phyloP scores from a whole-genome alignment of 2,329 filamentous ascomycete species.

The Diaporthe sp. region DNA sequence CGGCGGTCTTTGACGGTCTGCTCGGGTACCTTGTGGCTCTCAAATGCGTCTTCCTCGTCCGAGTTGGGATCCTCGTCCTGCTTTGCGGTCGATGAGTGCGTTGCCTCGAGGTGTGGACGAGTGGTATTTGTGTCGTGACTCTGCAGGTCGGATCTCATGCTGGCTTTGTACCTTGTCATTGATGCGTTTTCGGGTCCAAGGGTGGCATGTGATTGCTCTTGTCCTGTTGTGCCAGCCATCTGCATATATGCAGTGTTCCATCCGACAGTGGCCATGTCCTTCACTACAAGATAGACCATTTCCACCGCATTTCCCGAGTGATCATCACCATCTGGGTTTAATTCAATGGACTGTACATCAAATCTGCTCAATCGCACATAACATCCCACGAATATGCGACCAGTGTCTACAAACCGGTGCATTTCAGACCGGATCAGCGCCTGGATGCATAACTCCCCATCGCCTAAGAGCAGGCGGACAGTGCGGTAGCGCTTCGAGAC shows the following conservation, averaged over 20 bases:
- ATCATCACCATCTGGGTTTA: constrained; percentile 40
- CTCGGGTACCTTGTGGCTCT: constrained; percentile 40
- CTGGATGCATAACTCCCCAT: constrained; percentile 69
- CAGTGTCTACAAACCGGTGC: constrained; percentile 63
- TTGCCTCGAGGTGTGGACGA: background rate
- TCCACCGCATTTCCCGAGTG: constrained; percentile 35
- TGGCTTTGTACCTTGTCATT: background rate
- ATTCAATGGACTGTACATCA: constrained; percentile 48
- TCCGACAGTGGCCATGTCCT: constrained; percentile 61
- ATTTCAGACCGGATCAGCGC: constrained; percentile 61
- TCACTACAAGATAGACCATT: constrained; percentile 62
- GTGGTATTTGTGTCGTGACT: background rate
- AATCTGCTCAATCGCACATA: constrained; percentile 64
- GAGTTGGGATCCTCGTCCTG: constrained; percentile 43
- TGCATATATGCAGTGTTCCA: constrained; percentile 61
- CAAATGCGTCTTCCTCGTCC: constrained; percentile 49
- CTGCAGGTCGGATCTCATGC: background rate
- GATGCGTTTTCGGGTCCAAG: background rate
- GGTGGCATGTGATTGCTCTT: background rate
- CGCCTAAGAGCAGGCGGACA: constrained; percentile 64
- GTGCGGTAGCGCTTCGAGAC: constrained; percentile 55
- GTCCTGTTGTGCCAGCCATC: constrained; percentile 38
- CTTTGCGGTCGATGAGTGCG: background rate
- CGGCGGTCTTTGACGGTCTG: constrained; percentile 41
- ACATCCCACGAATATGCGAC: constrained; percentile 61